Percentiles rank a stretch among this genome's conserved stretches.
Conservation (phyloP, 768 basidiomycete genomes). For the Filobasidium floriforme region DNA sequence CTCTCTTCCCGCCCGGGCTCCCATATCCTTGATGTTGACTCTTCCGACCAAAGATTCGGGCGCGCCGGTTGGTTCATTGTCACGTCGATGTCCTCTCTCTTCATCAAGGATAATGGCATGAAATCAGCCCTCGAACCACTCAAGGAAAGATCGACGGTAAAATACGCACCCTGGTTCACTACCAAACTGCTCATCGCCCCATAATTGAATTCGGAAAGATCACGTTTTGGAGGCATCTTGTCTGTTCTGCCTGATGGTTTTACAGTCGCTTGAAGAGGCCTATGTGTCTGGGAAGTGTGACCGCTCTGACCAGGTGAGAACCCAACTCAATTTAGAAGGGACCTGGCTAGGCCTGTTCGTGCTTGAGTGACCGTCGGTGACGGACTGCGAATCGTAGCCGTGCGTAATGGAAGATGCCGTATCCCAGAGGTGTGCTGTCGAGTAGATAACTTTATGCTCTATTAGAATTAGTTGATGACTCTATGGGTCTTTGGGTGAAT, state of each 20-base stretch:
- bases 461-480: too few relatives aligned
- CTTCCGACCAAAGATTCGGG: slow-evolving; percentile 85
- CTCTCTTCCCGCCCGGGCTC: slow-evolving; percentile 73
- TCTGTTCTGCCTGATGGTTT: too few relatives aligned
- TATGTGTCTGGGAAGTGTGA: too few relatives aligned
- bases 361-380: neutral
- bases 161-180: slow-evolving; percentile 60
- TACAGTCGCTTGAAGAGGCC: too few relatives aligned
- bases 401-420: too few relatives aligned
- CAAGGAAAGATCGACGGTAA: neutral
- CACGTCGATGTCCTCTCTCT: slow-evolving; percentile 53
- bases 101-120: neutral
- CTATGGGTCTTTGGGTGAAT: too few relatives aligned
- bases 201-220: slow-evolving; percentile 91
- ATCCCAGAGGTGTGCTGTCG: too few relatives aligned
- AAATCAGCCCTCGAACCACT: neutral
- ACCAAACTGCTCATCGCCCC: slow-evolving; percentile 89
- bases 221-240: slow-evolving; percentile 54
- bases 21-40: slow-evolving; percentile 87
- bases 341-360: neutral
- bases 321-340: neutral
- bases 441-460: too few relatives aligned
- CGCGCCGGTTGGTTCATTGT: slow-evolving; percentile 94
- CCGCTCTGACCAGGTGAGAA: too few relatives aligned
- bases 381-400: too few relatives aligned